These are phyloP conservation scores for Lecanoromycetidae sp. DNA, from an alignment of 2,329 filamentous ascomycete species.

Conservation along the genomic window DNA sequence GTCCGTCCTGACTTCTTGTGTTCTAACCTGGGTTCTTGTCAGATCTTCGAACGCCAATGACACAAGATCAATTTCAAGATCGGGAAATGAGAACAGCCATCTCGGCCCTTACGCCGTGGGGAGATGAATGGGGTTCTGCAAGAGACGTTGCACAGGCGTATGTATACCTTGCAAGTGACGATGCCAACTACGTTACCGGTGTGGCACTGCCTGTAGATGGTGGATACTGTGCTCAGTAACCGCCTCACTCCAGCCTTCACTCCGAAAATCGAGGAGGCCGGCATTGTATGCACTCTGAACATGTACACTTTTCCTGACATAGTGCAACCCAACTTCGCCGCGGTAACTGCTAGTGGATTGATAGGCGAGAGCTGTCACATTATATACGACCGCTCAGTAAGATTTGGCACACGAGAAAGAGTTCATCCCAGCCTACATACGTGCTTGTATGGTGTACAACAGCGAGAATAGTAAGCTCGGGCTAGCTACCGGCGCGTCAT, in stretches of 20 bases:
- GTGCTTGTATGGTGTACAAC: no score
- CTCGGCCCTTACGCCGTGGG: constrained; percentile 19
- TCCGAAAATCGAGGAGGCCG: background rate
- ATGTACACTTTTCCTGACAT: no score
- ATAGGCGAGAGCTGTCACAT: no score
- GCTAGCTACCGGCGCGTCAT: no score
- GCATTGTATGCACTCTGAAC: background rate
- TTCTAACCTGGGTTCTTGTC: no score
- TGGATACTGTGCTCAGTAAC: constrained; percentile 28
- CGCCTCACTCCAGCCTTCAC: background rate
- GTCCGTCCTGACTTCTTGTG: background rate
- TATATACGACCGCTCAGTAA: no score
- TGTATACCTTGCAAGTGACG: constrained; percentile 36
- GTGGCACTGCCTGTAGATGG: constrained; percentile 36
- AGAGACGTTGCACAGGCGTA: constrained; percentile 31
- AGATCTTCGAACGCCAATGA: constrained; percentile 16
- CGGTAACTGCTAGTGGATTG: no score
- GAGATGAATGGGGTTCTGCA: constrained; percentile 18
- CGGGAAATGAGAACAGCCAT: constrained; percentile 1
- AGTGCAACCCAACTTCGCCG: no score
- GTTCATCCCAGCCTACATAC: no score
- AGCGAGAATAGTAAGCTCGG: no score
- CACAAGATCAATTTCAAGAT: constrained; percentile 8
- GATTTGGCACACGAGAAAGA: no score
- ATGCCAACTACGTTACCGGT: constrained; percentile 36